Evolutionary conservation across 2,329 filamentous ascomycete species (phyloP).

Genomic region (Neurospora crassa): DNA sequence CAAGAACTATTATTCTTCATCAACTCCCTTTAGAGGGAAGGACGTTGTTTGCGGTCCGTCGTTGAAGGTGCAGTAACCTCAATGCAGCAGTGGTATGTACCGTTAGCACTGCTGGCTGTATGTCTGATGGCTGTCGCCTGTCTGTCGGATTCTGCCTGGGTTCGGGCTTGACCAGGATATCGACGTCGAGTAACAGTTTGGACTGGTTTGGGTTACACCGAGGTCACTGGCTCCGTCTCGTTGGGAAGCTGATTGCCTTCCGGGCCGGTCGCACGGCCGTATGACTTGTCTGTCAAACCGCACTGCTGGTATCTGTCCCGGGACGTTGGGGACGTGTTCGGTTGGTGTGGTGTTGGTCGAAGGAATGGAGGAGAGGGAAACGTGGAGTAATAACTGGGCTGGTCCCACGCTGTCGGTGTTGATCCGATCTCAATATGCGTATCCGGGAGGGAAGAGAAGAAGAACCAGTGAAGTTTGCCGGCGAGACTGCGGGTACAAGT

Average conservation of each 20-base stretch:
- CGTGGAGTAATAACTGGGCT: not conserved
- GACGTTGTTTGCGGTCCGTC: not conserved
- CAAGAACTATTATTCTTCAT: not conserved
- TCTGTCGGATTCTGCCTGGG: not conserved
- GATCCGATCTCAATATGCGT: not conserved
- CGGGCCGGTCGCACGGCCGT: not conserved
- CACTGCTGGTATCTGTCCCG: slow-evolving; percentile 2
- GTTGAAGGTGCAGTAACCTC: not conserved
- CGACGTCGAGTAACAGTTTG: not conserved
- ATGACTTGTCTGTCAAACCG: slow-evolving; percentile 7
- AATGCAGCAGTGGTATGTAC: not conserved
- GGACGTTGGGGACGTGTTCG: not conserved
- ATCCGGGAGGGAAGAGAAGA: not conserved
- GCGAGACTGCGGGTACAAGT: not conserved
- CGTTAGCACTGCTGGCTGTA: not conserved
- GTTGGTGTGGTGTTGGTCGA: not conserved
- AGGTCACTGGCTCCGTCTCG: not conserved
- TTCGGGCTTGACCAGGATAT: not conserved
- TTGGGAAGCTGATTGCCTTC: not conserved
- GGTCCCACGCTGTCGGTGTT: not conserved
- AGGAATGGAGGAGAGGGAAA: not conserved
- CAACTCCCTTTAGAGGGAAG: not conserved
- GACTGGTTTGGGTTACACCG: not conserved
- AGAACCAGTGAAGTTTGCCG: not conserved
- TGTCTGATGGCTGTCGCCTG: not conserved